phyloP scores from a whole-genome alignment of 1,139 yeast genomes.

The Sugiyamaella xylanicola region DNA sequence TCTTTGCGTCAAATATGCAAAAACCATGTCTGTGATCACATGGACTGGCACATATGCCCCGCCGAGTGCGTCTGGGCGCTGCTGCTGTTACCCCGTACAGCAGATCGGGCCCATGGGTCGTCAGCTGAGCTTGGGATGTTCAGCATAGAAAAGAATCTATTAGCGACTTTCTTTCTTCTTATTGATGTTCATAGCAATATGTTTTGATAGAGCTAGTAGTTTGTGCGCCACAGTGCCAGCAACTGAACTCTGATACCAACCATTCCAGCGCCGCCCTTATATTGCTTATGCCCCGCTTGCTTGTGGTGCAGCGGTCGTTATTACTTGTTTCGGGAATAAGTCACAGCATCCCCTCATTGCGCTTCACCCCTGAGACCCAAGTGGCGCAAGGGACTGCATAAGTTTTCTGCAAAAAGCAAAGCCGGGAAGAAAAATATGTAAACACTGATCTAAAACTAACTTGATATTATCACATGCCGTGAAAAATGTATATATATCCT shows the following conservation, averaged over 20 bases:
- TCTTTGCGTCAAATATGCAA: not conserved
- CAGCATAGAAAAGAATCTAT: too few species aligned
- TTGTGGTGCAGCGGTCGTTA: not conserved
- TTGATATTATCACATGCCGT: slow-evolving; percentile 3
- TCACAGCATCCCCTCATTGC: not conserved
- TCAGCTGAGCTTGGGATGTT: not conserved
- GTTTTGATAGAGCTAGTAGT: too few species aligned
- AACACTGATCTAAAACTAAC: not conserved
- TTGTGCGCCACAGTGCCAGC: too few species aligned
- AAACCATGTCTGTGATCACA: not conserved
- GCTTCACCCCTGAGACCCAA: not conserved
- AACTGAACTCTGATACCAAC: too few species aligned
- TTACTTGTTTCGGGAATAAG: not conserved
- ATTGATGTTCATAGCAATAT: too few species aligned
- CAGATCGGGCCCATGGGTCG: not conserved
- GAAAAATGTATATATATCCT: not conserved
- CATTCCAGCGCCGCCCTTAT: not conserved
- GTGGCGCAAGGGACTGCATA: not conserved
- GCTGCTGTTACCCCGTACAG: not conserved
- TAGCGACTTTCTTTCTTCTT: too few species aligned
- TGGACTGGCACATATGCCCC: slow-evolving; percentile 1
- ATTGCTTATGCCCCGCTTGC: not conserved
- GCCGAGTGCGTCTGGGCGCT: not conserved
- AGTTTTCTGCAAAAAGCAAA: not conserved
- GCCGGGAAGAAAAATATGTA: slow-evolving; percentile 1